Conservation (phyloP, 2,329 filamentous ascomycete species). For the Botryotinia convoluta region DNA sequence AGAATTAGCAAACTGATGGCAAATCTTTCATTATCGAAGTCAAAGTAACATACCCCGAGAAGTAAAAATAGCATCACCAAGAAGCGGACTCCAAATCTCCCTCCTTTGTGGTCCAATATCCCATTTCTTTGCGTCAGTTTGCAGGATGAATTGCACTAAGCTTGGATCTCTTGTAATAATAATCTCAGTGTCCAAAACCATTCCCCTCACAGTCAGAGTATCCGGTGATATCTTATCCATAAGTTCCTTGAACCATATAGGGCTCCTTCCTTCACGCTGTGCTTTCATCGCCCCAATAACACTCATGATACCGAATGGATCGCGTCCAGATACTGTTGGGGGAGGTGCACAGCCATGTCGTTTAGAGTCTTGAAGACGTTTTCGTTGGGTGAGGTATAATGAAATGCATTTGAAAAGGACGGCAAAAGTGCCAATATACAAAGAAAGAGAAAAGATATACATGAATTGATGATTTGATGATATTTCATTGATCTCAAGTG, state of each 20-base stretch:
- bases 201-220: not conserved
- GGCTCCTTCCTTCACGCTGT: conserved; percentile 3
- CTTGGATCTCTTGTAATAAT: conserved; percentile 7
- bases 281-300: not conserved
- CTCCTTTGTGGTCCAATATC: conserved; percentile 40
- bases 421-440: not conserved
- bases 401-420: not conserved
- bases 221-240: not conserved
- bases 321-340: not conserved
- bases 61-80: conserved; percentile 33
- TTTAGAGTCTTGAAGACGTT: not conserved
- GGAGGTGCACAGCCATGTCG: not conserved
- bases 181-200: conserved; percentile 6
- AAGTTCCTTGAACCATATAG: conserved; percentile 3
- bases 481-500: not conserved
- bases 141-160: conserved; percentile 1
- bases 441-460: conserved; percentile 10
- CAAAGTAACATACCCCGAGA: not conserved
- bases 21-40: too few relatives aligned
- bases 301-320: not conserved
- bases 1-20: too few relatives aligned
- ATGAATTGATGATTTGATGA: not conserved
- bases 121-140: conserved; percentile 31
- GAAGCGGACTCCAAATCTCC: conserved; percentile 36
- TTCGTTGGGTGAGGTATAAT: not conserved